phyloP scores from a whole-genome alignment of 257 asterid genomes.

The Eustoma russellianum region DNA sequence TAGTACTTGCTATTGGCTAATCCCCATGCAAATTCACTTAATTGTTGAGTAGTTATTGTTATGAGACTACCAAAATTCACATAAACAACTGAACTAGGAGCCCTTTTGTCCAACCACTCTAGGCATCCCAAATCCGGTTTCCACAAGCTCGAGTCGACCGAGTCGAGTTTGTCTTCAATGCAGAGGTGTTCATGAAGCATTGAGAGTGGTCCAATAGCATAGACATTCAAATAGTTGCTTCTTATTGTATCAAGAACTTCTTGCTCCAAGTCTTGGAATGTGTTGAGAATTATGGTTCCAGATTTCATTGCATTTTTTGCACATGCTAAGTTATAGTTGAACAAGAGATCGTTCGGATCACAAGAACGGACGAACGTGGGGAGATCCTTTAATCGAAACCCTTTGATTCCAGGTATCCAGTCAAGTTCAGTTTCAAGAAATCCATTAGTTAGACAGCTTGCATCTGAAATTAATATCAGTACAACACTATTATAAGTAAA shows the following conservation, averaged over 20 bases:
- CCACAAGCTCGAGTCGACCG: conserved; percentile 27
- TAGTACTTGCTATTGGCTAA: conserved; percentile 34
- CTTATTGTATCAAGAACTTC: conserved; percentile 1
- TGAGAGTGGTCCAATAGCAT: conserved; percentile 12
- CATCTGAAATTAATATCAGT: conserved; percentile 18
- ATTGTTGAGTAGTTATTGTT: conserved; percentile 30
- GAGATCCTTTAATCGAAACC: conserved; percentile 23
- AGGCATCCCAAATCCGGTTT: conserved; percentile 28
- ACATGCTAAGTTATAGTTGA: conserved; percentile 25
- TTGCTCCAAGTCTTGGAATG: conserved; percentile 6
- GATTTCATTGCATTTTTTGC: conserved; percentile 20
- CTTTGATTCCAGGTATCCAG: conserved; percentile 33
- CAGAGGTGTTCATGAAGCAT: neutral
- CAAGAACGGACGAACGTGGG: conserved; percentile 29
- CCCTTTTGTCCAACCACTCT: conserved; percentile 33
- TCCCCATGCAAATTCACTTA: conserved; percentile 54
- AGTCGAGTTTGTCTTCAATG: neutral
- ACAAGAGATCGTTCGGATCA: conserved; percentile 23
- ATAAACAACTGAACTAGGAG: conserved; percentile 33
- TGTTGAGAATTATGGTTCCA: conserved; percentile 3
- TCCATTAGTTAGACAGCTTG: conserved; percentile 30
- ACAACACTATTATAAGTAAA: too few relatives aligned
- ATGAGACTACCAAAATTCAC: conserved; percentile 55
- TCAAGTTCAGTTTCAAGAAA: conserved; percentile 32
- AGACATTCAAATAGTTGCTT: neutral